phyloP scores from a whole-genome alignment of 73 alveolate genomes.

The Breviolum minutum region DNA sequence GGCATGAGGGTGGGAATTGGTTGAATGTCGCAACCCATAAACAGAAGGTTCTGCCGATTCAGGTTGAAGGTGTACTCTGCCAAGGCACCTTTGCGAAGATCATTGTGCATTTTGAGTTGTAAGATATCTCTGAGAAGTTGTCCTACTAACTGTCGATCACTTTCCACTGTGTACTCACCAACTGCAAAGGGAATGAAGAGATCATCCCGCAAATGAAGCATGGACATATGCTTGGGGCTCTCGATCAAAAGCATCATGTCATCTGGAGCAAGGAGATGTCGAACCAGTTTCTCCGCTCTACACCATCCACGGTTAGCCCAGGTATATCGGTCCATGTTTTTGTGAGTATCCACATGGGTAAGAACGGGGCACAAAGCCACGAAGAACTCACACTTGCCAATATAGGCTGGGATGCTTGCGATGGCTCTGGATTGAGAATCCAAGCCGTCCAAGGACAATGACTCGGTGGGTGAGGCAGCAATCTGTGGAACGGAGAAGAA shows the following conservation, averaged over 20 bases:
- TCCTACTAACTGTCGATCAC: not conserved
- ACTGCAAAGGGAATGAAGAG: not conserved
- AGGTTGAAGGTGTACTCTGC: not conserved
- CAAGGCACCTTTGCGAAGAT: not conserved
- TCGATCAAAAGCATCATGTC: not conserved
- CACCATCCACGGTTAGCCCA: not conserved
- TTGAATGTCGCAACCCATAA: not conserved
- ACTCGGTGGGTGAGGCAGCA: not conserved
- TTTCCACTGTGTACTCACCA: not conserved
- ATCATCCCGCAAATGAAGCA: not conserved
- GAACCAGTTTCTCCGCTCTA: not conserved
- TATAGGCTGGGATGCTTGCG: conserved; percentile 29
- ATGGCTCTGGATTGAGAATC: not conserved
- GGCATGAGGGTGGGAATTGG: not conserved
- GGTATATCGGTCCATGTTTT: not conserved
- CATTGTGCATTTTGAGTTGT: not conserved
- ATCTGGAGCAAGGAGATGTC: not conserved
- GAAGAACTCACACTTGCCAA: conserved; percentile 21
- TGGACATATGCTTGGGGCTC: conserved; percentile 2
- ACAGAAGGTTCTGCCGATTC: conserved; percentile 7
- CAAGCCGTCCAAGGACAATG: not conserved
- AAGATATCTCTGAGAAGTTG: not conserved
- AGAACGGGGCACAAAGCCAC: conserved; percentile 6
- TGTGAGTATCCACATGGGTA: not conserved
- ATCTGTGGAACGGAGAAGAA: conserved; percentile 37